These are phyloP conservation scores for Tuber magnatum DNA, from an alignment of 495 filamentous ascomycete genomes.

Conservation along the genomic window DNA sequence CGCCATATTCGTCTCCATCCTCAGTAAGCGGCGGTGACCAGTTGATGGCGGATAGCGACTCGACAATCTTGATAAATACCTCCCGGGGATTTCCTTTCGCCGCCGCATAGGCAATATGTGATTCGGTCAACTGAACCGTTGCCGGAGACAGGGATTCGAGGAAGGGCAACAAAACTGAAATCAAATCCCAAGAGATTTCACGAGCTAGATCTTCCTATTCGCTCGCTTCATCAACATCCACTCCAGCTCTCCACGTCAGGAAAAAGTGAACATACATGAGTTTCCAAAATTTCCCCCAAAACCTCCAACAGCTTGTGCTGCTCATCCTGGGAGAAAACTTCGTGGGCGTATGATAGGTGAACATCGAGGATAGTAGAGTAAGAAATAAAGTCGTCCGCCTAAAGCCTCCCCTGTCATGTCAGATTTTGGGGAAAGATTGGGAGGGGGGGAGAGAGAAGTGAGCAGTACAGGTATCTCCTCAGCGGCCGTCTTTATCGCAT, in stretches of 20 bases:
- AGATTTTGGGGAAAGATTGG: not conserved
- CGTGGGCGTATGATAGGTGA: slow-evolving; percentile 37
- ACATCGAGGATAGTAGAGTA: slow-evolving; percentile 42
- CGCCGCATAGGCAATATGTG: slow-evolving; percentile 49
- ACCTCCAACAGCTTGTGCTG: slow-evolving; percentile 33
- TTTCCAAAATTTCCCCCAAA: slow-evolving; percentile 28
- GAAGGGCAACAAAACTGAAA: slow-evolving; percentile 74
- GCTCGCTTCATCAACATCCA: slow-evolving; percentile 7
- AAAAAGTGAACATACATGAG: slow-evolving; percentile 26
- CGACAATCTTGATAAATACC: slow-evolving; percentile 81
- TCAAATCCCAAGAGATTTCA: slow-evolving; percentile 94
- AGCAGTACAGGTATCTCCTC: slow-evolving; percentile 38
- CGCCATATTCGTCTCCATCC: slow-evolving; percentile 49
- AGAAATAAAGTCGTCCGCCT: slow-evolving; percentile 40
- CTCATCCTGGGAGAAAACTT: slow-evolving; percentile 36
- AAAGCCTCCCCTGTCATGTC: slow-evolving; percentile 9
- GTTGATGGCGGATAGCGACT: slow-evolving; percentile 57
- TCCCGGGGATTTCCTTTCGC: slow-evolving; percentile 85
- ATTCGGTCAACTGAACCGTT: slow-evolving; percentile 45
- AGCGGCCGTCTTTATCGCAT: slow-evolving; percentile 38
- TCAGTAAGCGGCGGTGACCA: slow-evolving; percentile 43
- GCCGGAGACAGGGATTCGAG: slow-evolving; percentile 52
- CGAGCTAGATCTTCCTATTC: slow-evolving; percentile 56
- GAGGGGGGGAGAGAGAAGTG: not conserved
- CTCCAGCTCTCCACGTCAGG: not conserved